Percentiles rank a stretch among this genome's conserved stretches.
Evolutionary conservation across 1,284 basidiomycete species (phyloP).

Genomic region (Grifola frondosa): DNA sequence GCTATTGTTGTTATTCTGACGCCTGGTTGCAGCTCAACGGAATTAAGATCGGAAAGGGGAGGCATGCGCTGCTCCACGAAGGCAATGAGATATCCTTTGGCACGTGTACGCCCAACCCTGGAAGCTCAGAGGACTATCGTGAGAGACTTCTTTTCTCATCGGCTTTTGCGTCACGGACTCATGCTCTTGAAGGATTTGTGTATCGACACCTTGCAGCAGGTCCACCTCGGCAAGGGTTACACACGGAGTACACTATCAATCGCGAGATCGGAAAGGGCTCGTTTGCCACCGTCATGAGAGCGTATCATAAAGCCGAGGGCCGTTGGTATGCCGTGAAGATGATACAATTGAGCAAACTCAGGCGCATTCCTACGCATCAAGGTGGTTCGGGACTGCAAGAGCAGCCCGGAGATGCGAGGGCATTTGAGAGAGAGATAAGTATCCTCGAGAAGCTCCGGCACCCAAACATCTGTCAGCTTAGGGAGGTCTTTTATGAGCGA

Average conservation of each 20-base stretch:
- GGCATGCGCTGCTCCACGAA: conserved; percentile 62
- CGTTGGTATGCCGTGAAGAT: conserved; percentile 76
- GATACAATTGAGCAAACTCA: conserved; percentile 52
- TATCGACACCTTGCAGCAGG: conserved; percentile 54
- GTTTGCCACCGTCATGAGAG: conserved; percentile 79
- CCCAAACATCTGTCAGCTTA: conserved; percentile 78
- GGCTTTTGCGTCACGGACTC: not conserved
- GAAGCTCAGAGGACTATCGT: conserved; percentile 61
- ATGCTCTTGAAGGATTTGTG: conserved; percentile 41
- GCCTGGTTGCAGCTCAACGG: conserved; percentile 63
- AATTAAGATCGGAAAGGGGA: conserved; percentile 56
- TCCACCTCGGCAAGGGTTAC: conserved; percentile 48
- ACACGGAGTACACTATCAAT: conserved; percentile 63
- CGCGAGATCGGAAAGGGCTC: conserved; percentile 76
- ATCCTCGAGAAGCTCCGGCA: conserved; percentile 79
- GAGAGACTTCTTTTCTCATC: conserved; percentile 26
- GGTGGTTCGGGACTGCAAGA: conserved; percentile 27
- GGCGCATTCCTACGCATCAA: conserved; percentile 7
- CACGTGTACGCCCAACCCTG: conserved; percentile 44
- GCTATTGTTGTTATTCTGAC: conserved; percentile 8
- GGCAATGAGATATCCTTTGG: conserved; percentile 86
- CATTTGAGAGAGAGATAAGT: conserved; percentile 75
- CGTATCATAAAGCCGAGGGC: conserved; percentile 57
- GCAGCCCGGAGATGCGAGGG: no score
- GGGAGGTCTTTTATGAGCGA: conserved; percentile 71